Evolutionary conservation across 306 rosid species (phyloP).

Genomic region (Trifolium pratense): DNA sequence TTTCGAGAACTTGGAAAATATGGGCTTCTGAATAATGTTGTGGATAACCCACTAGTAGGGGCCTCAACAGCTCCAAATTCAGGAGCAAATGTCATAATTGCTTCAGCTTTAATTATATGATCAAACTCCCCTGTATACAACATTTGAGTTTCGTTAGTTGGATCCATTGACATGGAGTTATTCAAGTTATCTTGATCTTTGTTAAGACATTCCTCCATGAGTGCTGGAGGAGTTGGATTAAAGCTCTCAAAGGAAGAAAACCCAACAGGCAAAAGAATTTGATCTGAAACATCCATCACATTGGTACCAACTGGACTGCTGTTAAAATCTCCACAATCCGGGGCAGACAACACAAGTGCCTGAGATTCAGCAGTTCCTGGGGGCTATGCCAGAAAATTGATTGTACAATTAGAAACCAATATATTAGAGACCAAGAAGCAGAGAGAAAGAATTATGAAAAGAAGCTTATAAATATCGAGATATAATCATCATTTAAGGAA

Average conservation of each 20-base stretch:
- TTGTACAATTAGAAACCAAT: conserved; percentile 42
- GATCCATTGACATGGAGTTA: conserved; percentile 55
- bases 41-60: conserved; percentile 71
- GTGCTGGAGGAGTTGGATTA: conserved; percentile 64
- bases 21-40: conserved; percentile 82
- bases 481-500: conserved; percentile 26
- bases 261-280: conserved; percentile 68
- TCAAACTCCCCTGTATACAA: conserved; percentile 74
- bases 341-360: conserved; percentile 74
- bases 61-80: conserved; percentile 99
- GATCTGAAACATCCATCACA: conserved; percentile 76
- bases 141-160: conserved; percentile 57
- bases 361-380: conserved; percentile 98
- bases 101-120: conserved; percentile 92
- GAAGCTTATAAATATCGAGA: conserved; percentile 29
- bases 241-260: conserved; percentile 82
- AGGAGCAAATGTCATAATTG: conserved; percentile 92
- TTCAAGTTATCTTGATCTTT: conserved; percentile 65
- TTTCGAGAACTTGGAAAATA: conserved; percentile 77
- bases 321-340: conserved; percentile 77
- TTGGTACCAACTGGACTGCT: conserved; percentile 72
- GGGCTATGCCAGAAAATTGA: conserved; percentile 74
- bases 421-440: conserved; percentile 14
- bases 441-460: conserved; percentile 26
- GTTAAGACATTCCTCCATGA: conserved; percentile 64